Evolutionary conservation across 139 green algal genomes (phyloP), one percentile per base, ranked within the genome.

Genomic region (Chlorella sp.): DNA sequence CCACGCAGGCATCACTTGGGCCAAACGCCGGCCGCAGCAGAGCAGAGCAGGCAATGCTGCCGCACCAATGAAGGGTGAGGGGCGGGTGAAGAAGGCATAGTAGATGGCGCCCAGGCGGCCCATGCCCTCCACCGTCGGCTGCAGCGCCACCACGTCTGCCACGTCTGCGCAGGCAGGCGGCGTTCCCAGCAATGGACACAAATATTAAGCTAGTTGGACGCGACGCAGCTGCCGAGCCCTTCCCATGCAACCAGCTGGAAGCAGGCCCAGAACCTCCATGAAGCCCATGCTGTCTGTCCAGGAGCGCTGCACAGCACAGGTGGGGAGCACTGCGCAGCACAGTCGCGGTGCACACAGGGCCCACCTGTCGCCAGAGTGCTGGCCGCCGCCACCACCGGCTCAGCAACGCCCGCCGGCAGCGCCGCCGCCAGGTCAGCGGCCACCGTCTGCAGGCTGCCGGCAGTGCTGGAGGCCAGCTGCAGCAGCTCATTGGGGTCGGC

Each of bases 41-140:
- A 60, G 21, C 51, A 60, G 4, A n/a, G 13, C 30, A 55, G 11
- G 32, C 2, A 36, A 25, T 16, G 34, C 68, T 36, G 44, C 74
- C 81, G 51, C 51, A 60, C 51, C 86, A 1, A 69, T 55, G 6
- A 82, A 23, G 30, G 86, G 86, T 23, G 62, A 64, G 25, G 86
- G 86, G 0, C 86, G 62, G 4, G 86, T 55, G n/a, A 90, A 82
- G 44, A 90, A 28, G n/a, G 57, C 25, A 21, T 90, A 90, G 41
- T 85, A 88, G 1, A 90, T 21, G 26, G 41, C 74, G 15, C 18
- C 74, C 30, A 90, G 4, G 12, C 81, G 62, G 23, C 30, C 69
- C 3, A 69, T 25, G 25, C 86, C 86, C 38, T 41, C 18, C 0
- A 28, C 13, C 16, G 64, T 81, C 30, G 81, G 86, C n/a, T 85